Evolutionary conservation across 2,329 filamentous ascomycete genomes (phyloP), one percentile per base, ranked within the genome.

Genomic region (Amauroascus verrucosus): DNA sequence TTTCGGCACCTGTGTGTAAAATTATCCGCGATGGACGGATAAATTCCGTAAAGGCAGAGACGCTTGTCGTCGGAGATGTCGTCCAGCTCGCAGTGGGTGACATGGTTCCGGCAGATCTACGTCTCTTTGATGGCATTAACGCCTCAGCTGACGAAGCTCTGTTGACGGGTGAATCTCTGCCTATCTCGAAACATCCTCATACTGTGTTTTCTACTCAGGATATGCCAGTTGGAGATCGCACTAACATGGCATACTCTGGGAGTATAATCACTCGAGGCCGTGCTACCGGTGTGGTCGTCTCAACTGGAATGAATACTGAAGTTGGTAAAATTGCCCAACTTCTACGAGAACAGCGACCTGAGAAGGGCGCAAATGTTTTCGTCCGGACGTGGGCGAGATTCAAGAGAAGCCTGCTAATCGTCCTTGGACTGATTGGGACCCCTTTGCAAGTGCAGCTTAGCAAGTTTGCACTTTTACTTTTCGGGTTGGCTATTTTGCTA

Each of bases 381-480:
- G 67, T 16, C 61, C 68, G 64, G 55, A 71, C 70, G 37, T 68
- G 72, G 69, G 53, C 50, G 62, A 75, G 58, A 64, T 76, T 51
- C 64, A 72, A 56, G 67, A 72, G 44, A 71, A 76, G 54, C 56
- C 61, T 20, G 59, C 68, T 58, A 62, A 68, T 54, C 61, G 62
- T 57, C 43, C 63, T 50, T 60, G 71, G 50, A 77, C 74, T 26
- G 56, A 75, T 81, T 16, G 81, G 82, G 46, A 84, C 81, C 20
- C 82, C 82, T 22, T 73, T 85, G 8, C 80, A 84, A 64, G 76
- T 77, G 60, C 83, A 81, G 62, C 71, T 84, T n/a, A 81, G 79
- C 58, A 77, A 77, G 64, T 76, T 84, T 53, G 82, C 81, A 40
- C 72, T 83, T 20, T 65, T 83, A 3, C 74, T 84, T 9, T 83